A percentile compares a stretch with the other conserved stretches of the same genome.
These are phyloP conservation scores for Ganoderma meredithae DNA, from an alignment of 1,284 basidiomycete genomes.

Conservation along the genomic window DNA sequence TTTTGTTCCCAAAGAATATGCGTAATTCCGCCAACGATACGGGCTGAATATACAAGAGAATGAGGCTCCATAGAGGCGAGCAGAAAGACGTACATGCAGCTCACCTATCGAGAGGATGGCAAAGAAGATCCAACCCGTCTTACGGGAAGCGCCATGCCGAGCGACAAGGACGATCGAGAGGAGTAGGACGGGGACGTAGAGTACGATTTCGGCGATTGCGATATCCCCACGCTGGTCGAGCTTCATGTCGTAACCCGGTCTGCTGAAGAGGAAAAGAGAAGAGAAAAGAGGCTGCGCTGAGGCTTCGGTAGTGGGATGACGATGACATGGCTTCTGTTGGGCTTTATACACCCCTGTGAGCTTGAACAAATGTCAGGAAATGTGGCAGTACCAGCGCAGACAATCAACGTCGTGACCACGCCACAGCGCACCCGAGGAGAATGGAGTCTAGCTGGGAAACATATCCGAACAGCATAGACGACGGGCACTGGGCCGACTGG, in stretches of 20 bases:
- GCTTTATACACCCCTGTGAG: not conserved
- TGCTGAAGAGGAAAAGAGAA: not conserved
- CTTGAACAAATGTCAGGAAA: not conserved
- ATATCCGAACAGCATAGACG: not conserved
- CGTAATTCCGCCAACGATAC: slow-evolving; percentile 62
- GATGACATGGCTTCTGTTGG: not conserved
- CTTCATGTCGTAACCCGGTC: slow-evolving; percentile 2
- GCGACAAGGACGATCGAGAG: slow-evolving; percentile 19
- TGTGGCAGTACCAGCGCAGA: not conserved
- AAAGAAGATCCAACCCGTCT: slow-evolving; percentile 27
- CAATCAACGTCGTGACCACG: not conserved
- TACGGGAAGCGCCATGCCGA: slow-evolving; percentile 24
- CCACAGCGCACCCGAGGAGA: not conserved
- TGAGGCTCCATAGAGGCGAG: not conserved
- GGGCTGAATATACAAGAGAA: slow-evolving; percentile 46
- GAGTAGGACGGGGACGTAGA: slow-evolving; percentile 27
- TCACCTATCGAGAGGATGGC: slow-evolving; percentile 12
- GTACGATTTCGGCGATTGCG: slow-evolving; percentile 25
- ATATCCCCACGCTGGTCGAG: slow-evolving; percentile 30
- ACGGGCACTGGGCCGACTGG: not conserved
- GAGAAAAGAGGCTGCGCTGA: not conserved
- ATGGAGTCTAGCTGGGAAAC: not conserved
- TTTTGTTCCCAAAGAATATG: slow-evolving; percentile 57
- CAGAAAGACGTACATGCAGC: not conserved
- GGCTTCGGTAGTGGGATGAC: not conserved